Evolutionary conservation across 2,329 filamentous ascomycete species (phyloP), one percentile per base, ranked within the genome.

Genomic region (Lojkania enalia): DNA sequence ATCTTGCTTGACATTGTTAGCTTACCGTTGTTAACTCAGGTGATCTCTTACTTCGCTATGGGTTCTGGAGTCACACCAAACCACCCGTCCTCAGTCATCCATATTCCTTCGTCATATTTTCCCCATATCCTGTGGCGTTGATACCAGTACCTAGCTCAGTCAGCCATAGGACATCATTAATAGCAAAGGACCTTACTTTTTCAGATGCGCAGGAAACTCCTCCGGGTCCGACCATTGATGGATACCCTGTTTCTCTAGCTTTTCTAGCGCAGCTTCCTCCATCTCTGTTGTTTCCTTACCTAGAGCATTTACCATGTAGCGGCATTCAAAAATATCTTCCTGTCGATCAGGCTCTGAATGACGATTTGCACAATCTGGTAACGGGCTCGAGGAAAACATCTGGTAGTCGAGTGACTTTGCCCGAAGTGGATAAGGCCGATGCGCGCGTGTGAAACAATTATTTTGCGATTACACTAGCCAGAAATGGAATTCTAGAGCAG

Each of bases 11-110:
- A 33, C 3, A 15, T 12, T 42, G 36, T 64, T 29, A 59, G 49
- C 16, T 25, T 79, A 44, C 81, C 25, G 9, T 27, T 27, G 7
- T n/a, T 27, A n/a, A 9, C 25, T 9, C 7, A 27, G 9, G 29
- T 48, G 19, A 40, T 37, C 12, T 11, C 19, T 60, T 75, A 94
- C 88, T 79, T 84, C 48, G 94, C 94, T 20, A 99, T 83, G 3
- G 88, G 87, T 69, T 99, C 92, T 12, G 94, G 91, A 0, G 95
- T 99, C 5, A 97, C 91, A 43, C 91, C 94, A 67, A 94, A 99
- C 94, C 94, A 99, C 42, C 90, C 87, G 71, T 92, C 86, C 66
- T 95, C 85, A 0, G 95, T 99, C 78, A 99, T 83, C 76, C 84
- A 86, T 55, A 99, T 81, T 43, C 90, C 92, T 46, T 91, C 80